Evolutionary conservation across 1,284 basidiomycete species (phyloP).

Genomic region (Bjerkandera adusta): DNA sequence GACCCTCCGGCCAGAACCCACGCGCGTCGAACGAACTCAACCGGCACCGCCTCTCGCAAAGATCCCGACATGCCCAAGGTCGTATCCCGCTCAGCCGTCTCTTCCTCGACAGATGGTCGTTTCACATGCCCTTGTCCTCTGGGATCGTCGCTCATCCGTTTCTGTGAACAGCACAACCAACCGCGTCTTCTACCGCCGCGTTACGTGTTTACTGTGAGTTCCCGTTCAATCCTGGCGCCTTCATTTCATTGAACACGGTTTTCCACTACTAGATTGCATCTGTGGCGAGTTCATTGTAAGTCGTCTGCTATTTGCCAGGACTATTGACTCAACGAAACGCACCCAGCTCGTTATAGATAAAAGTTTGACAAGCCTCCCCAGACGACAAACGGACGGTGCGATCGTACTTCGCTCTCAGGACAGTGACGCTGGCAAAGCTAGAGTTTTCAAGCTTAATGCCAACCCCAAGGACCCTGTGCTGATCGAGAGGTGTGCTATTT

Average conservation of each 20-base stretch:
- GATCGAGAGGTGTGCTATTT: slow-evolving; percentile 61
- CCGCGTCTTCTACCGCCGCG: slow-evolving; percentile 72
- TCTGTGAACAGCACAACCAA: slow-evolving; percentile 60
- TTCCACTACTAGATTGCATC: slow-evolving; percentile 74
- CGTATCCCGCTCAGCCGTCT: slow-evolving; percentile 76
- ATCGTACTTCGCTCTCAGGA: slow-evolving; percentile 71
- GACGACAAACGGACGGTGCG: slow-evolving; percentile 71
- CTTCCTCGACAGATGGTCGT: slow-evolving; percentile 77
- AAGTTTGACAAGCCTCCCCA: slow-evolving; percentile 62
- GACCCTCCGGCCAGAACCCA: background rate
- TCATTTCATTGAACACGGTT: slow-evolving; percentile 5
- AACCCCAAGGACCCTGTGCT: slow-evolving; percentile 60
- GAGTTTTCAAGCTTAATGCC: slow-evolving; percentile 79
- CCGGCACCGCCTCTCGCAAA: background rate
- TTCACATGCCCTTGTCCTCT: slow-evolving; percentile 11
- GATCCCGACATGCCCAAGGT: slow-evolving; percentile 69
- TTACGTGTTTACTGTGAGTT: slow-evolving; percentile 77
- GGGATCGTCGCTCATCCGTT: too few species aligned
- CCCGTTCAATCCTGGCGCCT: slow-evolving; percentile 12
- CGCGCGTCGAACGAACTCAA: background rate
- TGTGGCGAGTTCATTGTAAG: slow-evolving; percentile 83
- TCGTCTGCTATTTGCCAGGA: slow-evolving; percentile 18
- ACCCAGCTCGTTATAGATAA: slow-evolving; percentile 79
- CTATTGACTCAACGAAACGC: background rate
- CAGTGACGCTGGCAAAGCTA: slow-evolving; percentile 50